Conservation (phyloP, 2,329 filamentous ascomycete genomes). For the Zymoseptoria pseudotritici region DNA sequence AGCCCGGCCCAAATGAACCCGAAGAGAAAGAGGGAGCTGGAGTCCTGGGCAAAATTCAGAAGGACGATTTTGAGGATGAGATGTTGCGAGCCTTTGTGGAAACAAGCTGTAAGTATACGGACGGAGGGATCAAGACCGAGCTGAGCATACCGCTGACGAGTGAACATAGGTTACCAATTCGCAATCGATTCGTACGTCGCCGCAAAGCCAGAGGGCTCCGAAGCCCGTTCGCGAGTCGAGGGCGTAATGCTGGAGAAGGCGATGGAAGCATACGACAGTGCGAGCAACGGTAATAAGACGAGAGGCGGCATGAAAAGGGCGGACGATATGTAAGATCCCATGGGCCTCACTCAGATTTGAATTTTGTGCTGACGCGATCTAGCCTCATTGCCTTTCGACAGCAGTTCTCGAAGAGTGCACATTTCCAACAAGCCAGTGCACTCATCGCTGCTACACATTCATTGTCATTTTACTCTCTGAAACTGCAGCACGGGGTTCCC, state of each 20-base stretch:
- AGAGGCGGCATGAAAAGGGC: conserved; percentile 72
- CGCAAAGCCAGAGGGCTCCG: conserved; percentile 44
- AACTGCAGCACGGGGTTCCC: conserved; percentile 70
- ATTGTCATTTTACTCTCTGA: conserved; percentile 68
- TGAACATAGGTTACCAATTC: conserved; percentile 50
- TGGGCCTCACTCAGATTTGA: neutral
- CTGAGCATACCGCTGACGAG: conserved; percentile 14
- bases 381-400: conserved; percentile 59
- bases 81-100: conserved; percentile 60
- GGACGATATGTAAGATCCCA: conserved; percentile 58
- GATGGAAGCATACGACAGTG: conserved; percentile 69
- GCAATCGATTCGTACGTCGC: conserved; percentile 52
- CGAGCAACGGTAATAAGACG: conserved; percentile 70
- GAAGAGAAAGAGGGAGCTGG: conserved; percentile 37
- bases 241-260: conserved; percentile 56
- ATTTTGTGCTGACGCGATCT: conserved; percentile 7
- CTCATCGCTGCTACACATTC: conserved; percentile 67
- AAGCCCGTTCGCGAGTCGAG: conserved; percentile 47
- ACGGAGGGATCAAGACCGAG: neutral
- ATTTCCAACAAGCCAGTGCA: conserved; percentile 52
- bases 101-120: conserved; percentile 26
- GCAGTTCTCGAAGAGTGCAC: conserved; percentile 47
- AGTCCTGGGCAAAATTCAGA: conserved; percentile 51
- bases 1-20: conserved; percentile 32
- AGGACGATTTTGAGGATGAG: conserved; percentile 59